Evolutionary conservation across 495 filamentous ascomycete species (phyloP).

Genomic region (Penicillium egyptiacum): DNA sequence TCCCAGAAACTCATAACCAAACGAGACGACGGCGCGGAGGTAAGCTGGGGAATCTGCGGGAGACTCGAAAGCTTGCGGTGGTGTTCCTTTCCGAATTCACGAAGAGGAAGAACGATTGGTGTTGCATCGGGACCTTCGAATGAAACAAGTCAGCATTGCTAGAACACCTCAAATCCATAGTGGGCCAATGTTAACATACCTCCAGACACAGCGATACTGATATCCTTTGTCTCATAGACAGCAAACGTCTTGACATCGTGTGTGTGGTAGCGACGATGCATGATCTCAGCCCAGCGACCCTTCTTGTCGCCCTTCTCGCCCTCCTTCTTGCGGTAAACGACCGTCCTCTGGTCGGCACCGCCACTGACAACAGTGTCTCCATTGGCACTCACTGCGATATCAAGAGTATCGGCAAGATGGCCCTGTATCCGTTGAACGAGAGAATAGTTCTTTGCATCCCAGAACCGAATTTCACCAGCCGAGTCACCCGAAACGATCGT

Average conservation of each 20-base stretch:
- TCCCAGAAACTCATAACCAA: conserved; percentile 93
- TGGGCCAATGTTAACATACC: conserved; percentile 52
- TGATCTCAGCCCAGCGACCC: conserved; percentile 77
- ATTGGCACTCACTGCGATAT: conserved; percentile 74
- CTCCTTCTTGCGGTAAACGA: conserved; percentile 63
- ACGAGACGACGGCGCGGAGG: conserved; percentile 67
- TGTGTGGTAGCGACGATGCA: conserved; percentile 76
- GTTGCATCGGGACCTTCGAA: conserved; percentile 75
- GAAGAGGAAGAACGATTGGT: conserved; percentile 77
- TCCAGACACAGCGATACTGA: conserved; percentile 90
- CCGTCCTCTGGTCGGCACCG: conserved; percentile 85
- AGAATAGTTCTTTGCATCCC: conserved; percentile 88
- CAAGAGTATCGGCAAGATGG: conserved; percentile 87
- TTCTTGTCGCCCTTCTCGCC: conserved; percentile 57
- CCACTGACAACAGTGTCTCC: conserved; percentile 85
- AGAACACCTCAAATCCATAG: not conserved
- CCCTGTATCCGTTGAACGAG: conserved; percentile 79
- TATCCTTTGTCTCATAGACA: conserved; percentile 74
- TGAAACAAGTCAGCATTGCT: conserved; percentile 35
- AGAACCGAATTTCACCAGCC: conserved; percentile 86
- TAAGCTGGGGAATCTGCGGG: conserved; percentile 71
- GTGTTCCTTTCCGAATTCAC: conserved; percentile 75
- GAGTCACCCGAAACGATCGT: conserved; percentile 95
- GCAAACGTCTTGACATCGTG: conserved; percentile 97
- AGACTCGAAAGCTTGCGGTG: conserved; percentile 75